Evolutionary conservation across 2,329 filamentous ascomycete species (phyloP).

Genomic region (Microdochium trichocladiopsis): DNA sequence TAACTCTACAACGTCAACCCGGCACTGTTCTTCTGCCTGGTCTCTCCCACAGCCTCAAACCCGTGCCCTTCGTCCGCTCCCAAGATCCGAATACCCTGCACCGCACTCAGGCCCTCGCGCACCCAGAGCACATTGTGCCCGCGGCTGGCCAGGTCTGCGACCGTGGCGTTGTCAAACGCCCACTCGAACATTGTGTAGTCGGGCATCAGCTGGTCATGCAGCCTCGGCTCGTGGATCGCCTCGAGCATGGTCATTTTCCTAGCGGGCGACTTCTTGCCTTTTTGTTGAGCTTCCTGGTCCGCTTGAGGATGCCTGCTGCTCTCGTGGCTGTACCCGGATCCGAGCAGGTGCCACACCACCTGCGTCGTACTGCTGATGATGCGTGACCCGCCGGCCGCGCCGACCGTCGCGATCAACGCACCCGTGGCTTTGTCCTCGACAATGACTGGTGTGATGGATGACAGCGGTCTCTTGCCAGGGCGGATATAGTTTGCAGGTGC

Average conservation of each 20-base stretch:
- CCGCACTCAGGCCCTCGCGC: slow-evolving; percentile 54
- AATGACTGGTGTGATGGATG: slow-evolving; percentile 75
- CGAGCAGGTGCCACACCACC: slow-evolving; percentile 62
- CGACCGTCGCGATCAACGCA: slow-evolving; percentile 58
- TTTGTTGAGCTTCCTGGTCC: slow-evolving; percentile 36
- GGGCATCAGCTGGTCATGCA: slow-evolving; percentile 80
- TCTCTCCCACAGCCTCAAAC: slow-evolving; percentile 75
- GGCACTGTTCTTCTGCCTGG: slow-evolving; percentile 64
- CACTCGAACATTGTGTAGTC: slow-evolving; percentile 63
- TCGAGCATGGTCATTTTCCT: slow-evolving; percentile 42
- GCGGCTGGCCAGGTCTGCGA: slow-evolving; percentile 51
- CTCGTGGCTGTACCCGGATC: not conserved
- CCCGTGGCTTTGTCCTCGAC: slow-evolving; percentile 52
- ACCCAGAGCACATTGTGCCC: slow-evolving; percentile 72
- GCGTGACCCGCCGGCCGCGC: slow-evolving; percentile 72
- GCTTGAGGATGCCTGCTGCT: not conserved
- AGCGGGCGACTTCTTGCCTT: not conserved
- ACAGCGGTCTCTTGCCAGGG: slow-evolving; percentile 74
- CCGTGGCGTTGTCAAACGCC: slow-evolving; percentile 56
- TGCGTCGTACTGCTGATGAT: slow-evolving; percentile 79
- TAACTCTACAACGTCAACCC: slow-evolving; percentile 41
- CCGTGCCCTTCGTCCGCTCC: slow-evolving; percentile 42
- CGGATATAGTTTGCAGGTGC: slow-evolving; percentile 75
- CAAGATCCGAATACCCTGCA: slow-evolving; percentile 59
- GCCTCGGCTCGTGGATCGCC: slow-evolving; percentile 58